A percentile compares a stretch with the other conserved stretches of the same genome.
phyloP scores from a whole-genome alignment of 176 grass and related monocot species.

The Dactylis glomerata region DNA sequence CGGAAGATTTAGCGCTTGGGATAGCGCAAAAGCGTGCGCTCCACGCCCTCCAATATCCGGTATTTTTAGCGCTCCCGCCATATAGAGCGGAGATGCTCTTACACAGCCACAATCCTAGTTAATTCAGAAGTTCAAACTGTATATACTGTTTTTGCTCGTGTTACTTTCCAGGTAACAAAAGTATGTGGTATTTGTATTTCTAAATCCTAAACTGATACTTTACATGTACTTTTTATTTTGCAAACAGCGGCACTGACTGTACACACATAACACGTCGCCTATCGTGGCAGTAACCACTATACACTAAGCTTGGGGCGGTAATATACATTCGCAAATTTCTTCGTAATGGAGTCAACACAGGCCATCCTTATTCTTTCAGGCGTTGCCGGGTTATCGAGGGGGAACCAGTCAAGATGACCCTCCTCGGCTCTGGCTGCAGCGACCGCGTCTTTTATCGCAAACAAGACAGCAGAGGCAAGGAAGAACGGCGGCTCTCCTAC shows the following conservation, averaged over 20 bases:
- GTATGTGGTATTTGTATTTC: not conserved
- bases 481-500: slow-evolving; percentile 98
- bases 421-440: slow-evolving; percentile 63
- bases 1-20: no score
- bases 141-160: not conserved
- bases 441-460: slow-evolving; percentile 89
- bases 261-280: not conserved
- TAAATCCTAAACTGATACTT: not conserved
- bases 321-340: slow-evolving; percentile 55
- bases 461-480: slow-evolving; percentile 67
- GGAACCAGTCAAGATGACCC: slow-evolving; percentile 69
- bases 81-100: no score
- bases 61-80: no score
- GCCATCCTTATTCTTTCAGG: slow-evolving; percentile 97
- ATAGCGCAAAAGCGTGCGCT: no score
- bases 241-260: not conserved
- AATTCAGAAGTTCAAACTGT: not conserved
- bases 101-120: not conserved
- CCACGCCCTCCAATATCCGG: no score
- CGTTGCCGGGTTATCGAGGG: slow-evolving; percentile 80
- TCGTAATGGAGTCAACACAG: slow-evolving; percentile 70
- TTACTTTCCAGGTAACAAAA: not conserved
- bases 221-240: not conserved
- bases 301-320: slow-evolving; percentile 76
- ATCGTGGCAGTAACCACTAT: slow-evolving; percentile 12